Evolutionary conservation across 2,329 filamentous ascomycete genomes (phyloP).

Genomic region (Alternaria metachromatica): DNA sequence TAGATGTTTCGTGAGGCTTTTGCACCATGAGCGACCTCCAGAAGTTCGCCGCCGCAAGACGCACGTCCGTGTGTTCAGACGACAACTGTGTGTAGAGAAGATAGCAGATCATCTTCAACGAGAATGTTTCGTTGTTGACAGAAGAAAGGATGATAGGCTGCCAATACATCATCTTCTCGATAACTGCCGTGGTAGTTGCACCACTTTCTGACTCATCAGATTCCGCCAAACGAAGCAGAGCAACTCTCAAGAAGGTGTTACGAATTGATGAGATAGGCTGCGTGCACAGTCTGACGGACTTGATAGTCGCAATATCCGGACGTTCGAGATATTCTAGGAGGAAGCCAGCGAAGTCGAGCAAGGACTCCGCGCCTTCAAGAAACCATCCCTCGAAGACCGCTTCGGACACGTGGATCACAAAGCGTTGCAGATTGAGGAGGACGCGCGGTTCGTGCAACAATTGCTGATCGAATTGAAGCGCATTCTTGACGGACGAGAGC

Average conservation of each 20-base stretch:
- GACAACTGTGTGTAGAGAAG: conserved; percentile 89
- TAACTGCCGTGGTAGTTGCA: conserved; percentile 70
- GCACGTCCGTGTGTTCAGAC: conserved; percentile 70
- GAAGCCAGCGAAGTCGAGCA: conserved; percentile 85
- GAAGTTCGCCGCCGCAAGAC: conserved; percentile 79
- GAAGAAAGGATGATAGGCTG: conserved; percentile 86
- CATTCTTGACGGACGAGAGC: conserved; percentile 72
- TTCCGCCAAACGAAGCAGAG: conserved; percentile 83
- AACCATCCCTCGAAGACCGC: conserved; percentile 97
- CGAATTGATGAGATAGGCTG: conserved; percentile 81
- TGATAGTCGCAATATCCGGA: conserved; percentile 79
- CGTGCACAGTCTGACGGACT: conserved; percentile 89
- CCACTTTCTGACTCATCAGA: conserved; percentile 72
- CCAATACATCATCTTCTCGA: conserved; percentile 93
- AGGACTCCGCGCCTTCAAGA: conserved; percentile 80
- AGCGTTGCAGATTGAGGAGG: conserved; percentile 83
- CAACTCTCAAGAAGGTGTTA: conserved; percentile 76
- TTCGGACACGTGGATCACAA: conserved; percentile 82
- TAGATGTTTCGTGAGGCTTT: conserved; percentile 81
- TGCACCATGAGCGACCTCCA: conserved; percentile 94
- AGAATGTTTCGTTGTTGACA: conserved; percentile 78
- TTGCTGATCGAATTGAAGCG: conserved; percentile 74
- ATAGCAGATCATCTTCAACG: conserved; percentile 87
- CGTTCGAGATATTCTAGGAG: conserved; percentile 88
- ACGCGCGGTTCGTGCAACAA: conserved; percentile 80